Conservation (phyloP, 208 protist species). For the Porcisia deanei region DNA sequence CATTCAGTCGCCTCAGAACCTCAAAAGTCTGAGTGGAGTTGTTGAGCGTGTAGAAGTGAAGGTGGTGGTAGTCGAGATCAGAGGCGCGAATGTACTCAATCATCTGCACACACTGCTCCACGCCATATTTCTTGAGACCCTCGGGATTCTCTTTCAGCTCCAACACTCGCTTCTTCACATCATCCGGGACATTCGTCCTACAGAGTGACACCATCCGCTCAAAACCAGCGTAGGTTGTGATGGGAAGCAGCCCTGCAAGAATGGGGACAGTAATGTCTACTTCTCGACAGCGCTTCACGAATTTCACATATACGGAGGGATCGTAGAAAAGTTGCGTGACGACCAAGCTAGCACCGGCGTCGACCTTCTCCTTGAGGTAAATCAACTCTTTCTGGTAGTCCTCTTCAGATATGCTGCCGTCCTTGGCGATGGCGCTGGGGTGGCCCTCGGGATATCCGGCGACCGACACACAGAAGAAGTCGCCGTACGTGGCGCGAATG, state of each 20-base stretch:
- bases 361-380: constrained; percentile 96
- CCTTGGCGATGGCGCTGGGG: constrained; percentile 43
- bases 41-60: constrained; percentile 85
- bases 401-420: constrained; percentile 58
- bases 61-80: constrained; percentile 59
- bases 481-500: constrained; percentile 93
- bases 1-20: constrained; percentile 44
- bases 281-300: constrained; percentile 82
- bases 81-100: constrained; percentile 53
- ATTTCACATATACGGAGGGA: constrained; percentile 89
- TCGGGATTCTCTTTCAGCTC: constrained; percentile 65
- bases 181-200: constrained; percentile 62
- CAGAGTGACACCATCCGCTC: constrained; percentile 74
- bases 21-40: constrained; percentile 37
- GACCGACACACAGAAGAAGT: constrained; percentile 96
- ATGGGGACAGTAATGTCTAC: constrained; percentile 94
- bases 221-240: constrained; percentile 72
- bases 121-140: constrained; percentile 59
- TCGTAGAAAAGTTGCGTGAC: constrained; percentile 98
- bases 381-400: constrained; percentile 82
- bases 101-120: constrained; percentile 64
- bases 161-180: constrained; percentile 50
- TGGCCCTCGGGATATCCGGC: constrained; percentile 95
- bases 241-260: constrained; percentile 94
- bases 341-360: constrained; percentile 96